Conservation (phyloP, 192 early-diverging fungal species). For the Backusella westeae region DNA sequence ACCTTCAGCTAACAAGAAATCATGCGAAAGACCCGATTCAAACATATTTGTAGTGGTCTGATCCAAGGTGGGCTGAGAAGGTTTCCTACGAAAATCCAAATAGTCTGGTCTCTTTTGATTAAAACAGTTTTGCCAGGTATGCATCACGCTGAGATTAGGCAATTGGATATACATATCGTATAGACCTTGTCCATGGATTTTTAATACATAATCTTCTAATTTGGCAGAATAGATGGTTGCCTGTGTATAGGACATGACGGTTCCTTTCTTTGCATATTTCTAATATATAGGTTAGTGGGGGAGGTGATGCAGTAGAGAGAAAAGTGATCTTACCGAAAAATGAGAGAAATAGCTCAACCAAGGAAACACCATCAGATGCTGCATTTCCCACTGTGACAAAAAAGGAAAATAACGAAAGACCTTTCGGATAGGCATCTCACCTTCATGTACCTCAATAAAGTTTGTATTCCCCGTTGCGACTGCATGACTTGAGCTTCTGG, state of each 20-base stretch:
- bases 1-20: background rate
- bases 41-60: background rate
- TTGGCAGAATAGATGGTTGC: slow-evolving; percentile 23
- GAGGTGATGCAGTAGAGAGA: background rate
- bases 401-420: slow-evolving; percentile 46
- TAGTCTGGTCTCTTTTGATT: slow-evolving; percentile 20
- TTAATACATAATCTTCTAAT: slow-evolving; percentile 29
- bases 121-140: slow-evolving; percentile 29
- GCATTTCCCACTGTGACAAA: slow-evolving; percentile 48
- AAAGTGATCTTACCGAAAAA: slow-evolving; percentile 32
- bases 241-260: slow-evolving; percentile 24
- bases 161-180: slow-evolving; percentile 35
- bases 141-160: slow-evolving; percentile 14
- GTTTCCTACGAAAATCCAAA: slow-evolving; percentile 4
- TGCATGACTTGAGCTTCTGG: slow-evolving; percentile 21
- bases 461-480: slow-evolving; percentile 19
- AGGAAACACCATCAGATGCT: slow-evolving; percentile 45
- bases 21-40: slow-evolving; percentile 2
- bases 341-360: slow-evolving; percentile 41
- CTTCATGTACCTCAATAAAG: slow-evolving; percentile 41
- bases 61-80: background rate
- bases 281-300: background rate
- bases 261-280: slow-evolving; percentile 23
- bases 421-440: slow-evolving; percentile 43
- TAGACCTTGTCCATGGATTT: slow-evolving; percentile 26